phyloP scores from a whole-genome alignment of 331 rosid species.

The Cydonia oblonga region DNA sequence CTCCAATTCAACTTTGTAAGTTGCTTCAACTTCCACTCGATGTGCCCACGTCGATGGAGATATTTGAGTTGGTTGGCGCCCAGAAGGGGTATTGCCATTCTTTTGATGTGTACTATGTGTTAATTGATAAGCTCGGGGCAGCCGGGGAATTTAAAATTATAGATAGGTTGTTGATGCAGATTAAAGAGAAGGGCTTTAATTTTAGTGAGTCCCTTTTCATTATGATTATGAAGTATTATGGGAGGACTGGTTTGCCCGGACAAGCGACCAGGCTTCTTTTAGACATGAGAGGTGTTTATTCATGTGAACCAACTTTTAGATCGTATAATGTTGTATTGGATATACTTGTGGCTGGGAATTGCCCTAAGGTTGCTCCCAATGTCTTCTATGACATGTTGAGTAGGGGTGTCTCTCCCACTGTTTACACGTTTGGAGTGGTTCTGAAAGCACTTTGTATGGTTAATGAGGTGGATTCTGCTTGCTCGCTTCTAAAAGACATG shows the following conservation, averaged over 20 bases:
- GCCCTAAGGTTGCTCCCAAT: slow-evolving; percentile 54
- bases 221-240: slow-evolving; percentile 60
- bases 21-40: slow-evolving; percentile 72
- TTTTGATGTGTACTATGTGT: slow-evolving; percentile 41
- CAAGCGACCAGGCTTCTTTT: slow-evolving; percentile 78
- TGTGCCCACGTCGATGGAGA: slow-evolving; percentile 54
- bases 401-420: slow-evolving; percentile 62
- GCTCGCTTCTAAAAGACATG: slow-evolving; percentile 78
- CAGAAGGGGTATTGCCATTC: slow-evolving; percentile 70
- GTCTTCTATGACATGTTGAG: slow-evolving; percentile 83
- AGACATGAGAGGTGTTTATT: slow-evolving; percentile 66
- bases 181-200: slow-evolving; percentile 57
- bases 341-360: slow-evolving; percentile 54
- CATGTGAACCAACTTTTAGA: slow-evolving; percentile 50
- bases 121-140: slow-evolving; percentile 70
- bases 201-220: slow-evolving; percentile 70
- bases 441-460: slow-evolving; percentile 70
- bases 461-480: slow-evolving; percentile 76
- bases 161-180: slow-evolving; percentile 57
- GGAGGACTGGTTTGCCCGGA: slow-evolving; percentile 68
- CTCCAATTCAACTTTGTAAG: slow-evolving; percentile 63
- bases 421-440: slow-evolving; percentile 60
- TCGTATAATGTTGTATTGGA: slow-evolving; percentile 78
- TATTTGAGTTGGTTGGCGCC: slow-evolving; percentile 55
- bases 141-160: slow-evolving; percentile 55